Evolutionary conservation across 2,329 filamentous ascomycete species (phyloP).

Genomic region (Aspergillus sp.): DNA sequence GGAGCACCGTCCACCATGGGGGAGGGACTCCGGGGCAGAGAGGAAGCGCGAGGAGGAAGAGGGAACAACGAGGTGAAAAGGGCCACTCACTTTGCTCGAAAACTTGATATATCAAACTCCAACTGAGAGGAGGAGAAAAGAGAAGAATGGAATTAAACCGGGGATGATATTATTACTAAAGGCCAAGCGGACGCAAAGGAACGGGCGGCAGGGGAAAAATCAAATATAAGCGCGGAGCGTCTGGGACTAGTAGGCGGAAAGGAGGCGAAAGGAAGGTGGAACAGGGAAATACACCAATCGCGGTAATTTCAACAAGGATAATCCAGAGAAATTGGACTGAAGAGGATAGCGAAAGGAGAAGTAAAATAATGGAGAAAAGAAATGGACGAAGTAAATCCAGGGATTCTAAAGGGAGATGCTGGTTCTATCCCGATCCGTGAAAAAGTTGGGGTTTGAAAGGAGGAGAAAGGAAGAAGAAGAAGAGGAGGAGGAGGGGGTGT

Average conservation of each 20-base stretch:
- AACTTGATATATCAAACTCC: constrained; percentile 2
- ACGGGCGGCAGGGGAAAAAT: constrained; percentile 20
- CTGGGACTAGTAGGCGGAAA: constrained; percentile 22
- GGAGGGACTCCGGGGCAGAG: not conserved
- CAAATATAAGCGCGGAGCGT: constrained; percentile 19
- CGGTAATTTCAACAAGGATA: constrained; percentile 2
- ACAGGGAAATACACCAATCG: constrained; percentile 15
- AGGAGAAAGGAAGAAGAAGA: not conserved
- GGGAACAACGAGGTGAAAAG: not conserved
- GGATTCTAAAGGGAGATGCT: not conserved
- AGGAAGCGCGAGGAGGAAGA: not conserved
- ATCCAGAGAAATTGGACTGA: constrained; percentile 1
- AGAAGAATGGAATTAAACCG: constrained; percentile 12
- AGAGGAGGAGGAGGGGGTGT: not conserved
- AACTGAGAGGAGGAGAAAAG: not conserved
- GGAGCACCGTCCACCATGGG: not conserved
- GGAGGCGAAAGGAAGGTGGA: constrained; percentile 25
- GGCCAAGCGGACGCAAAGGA: constrained; percentile 14
- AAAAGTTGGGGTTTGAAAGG: constrained; percentile 1
- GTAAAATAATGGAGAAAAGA: constrained; percentile 2
- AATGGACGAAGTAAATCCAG: not conserved
- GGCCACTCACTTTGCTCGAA: constrained; percentile 14
- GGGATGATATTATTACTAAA: constrained; percentile 17
- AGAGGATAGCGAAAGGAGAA: constrained; percentile 5
- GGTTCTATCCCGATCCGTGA: constrained; percentile 8